Base-by-base conservation (phyloP, 139 green algal genomes). In the Gonium pectorale region DNA sequence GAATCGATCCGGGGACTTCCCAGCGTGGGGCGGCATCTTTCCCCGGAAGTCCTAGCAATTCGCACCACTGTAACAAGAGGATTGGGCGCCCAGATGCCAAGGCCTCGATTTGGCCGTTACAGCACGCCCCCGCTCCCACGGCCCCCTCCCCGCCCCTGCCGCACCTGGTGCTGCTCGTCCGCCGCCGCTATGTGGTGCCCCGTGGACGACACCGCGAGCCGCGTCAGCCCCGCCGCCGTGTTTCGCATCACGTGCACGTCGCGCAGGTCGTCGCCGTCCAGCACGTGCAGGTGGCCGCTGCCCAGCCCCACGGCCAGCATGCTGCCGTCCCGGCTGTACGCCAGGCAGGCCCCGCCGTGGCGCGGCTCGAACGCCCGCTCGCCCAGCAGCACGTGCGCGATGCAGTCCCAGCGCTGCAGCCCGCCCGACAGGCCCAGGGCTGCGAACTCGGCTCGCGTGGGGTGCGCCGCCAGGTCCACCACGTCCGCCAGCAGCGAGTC, bases 371-470 rank as follows among this genome's bases (percentile, higher is more conserved):
- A 91, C 2, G 41, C 13, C 38, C 88, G 80, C 11, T 29, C 19
- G 40, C n/a, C 62, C 5, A 89, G 11, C 26, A 84, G 41, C 33
- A 29, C 64, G 84, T 91, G 88, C 17, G 37, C 68, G 0, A 87
- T 67, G 63, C 85, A 75, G 81, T 93, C 88, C 91, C 91, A 94
- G 31, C 89, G 80, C 75, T 90, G 86, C 66, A 93, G 74, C 27
- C 59, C 60, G 2, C 90, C 85, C 44, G 44, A 70, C 38, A n/a
- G 52, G 52, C 73, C 70, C 43, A 89, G 69, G 26, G 89, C 86
- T 3, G 70, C 54, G 84, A 90, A 90, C 86, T 90, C 86, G 35
- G 86, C 83, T 1, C 82, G 80, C 19, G 73, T 87, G 70, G 91
- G 91, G 82, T 94, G 91, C 26, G 88, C 80, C 24, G 83, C 86